Evolutionary conservation across 306 rosid genomes (phyloP), one percentile per base, ranked within the genome.

Genomic region (Rubus idaeus): DNA sequence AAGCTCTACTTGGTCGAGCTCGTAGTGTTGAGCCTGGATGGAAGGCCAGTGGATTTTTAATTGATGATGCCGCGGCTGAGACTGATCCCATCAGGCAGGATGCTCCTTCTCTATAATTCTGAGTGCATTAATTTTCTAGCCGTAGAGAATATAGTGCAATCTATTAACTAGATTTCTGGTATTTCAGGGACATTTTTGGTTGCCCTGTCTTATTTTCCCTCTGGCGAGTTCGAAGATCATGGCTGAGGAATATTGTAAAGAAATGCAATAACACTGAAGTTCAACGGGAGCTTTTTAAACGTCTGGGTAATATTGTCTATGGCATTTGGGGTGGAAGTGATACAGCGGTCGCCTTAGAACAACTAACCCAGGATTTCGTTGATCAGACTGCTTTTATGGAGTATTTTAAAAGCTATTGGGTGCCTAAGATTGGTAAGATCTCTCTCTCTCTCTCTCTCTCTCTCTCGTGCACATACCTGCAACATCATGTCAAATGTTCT

Each of bases 221-320:
- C 12, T 95, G 98, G 98, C 93, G 97, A 20, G 85, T 92, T 51
- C 95, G 96, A 82, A 87, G 98, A 83, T 86, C 96, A 12, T 95
- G 98, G 98, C 89, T 89, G 74, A 90, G 94, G 87, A 94, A 94
- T 79, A 79, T 89, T 71, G 89, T 95, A 35, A 89, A 83, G 90
- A 90, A 84, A 88, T 95, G 96, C 86, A 82, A 76, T 81, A 85
- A 81, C 76, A 79, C 82, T 79, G 95, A 89, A 86, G 91, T 92
- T 84, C 96, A 89, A 80, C 78, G 95, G n/a, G 96, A 95, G 83
- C 85, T 92, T 71, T 92, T 95, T 80, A 90, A 95, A 82, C 87
- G 86, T 44, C 89, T 95, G 39, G 98, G 98, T 51, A 61, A 83
- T 70, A 56, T 92, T 44, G 90, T 88, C 79, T 79, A 88, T 76